phyloP scores from a whole-genome alignment of 2,329 filamentous ascomycete genomes.

The Cytospora piceae region DNA sequence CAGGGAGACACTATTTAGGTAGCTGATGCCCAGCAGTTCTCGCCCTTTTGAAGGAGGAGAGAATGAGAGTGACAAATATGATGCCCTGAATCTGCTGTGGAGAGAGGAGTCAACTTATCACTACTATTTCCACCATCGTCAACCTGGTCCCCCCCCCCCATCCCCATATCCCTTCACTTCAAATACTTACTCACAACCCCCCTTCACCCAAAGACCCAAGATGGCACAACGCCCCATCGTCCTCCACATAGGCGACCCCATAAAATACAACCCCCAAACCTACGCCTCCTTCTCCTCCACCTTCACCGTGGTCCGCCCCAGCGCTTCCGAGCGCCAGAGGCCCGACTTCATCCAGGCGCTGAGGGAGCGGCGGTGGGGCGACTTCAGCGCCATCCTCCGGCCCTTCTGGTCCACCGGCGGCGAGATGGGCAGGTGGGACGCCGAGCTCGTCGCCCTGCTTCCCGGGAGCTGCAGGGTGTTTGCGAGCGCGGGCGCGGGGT shows the following conservation, averaged over 20 bases:
- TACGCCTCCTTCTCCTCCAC: slow-evolving; percentile 47
- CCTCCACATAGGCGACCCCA: slow-evolving; percentile 73
- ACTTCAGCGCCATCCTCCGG: slow-evolving; percentile 56
- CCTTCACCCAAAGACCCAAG: neutral
- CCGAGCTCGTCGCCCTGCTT: slow-evolving; percentile 59
- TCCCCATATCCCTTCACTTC: neutral
- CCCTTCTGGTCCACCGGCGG: slow-evolving; percentile 65
- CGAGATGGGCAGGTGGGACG: slow-evolving; percentile 68
- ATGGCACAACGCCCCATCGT: slow-evolving; percentile 54
- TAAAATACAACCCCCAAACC: slow-evolving; percentile 53
- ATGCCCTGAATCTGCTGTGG: no score
- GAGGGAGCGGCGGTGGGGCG: slow-evolving; percentile 56
- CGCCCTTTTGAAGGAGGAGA: neutral
- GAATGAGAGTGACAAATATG: neutral
- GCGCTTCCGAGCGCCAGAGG: slow-evolving; percentile 53
- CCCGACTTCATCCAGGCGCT: slow-evolving; percentile 54
- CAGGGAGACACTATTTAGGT: no score
- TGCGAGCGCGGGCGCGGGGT: slow-evolving; percentile 67
- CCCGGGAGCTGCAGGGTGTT: slow-evolving; percentile 62
- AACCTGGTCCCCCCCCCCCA: no score
- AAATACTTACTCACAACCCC: neutral
- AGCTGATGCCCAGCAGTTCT: no score
- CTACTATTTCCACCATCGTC: no score
- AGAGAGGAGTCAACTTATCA: no score
- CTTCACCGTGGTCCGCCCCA: slow-evolving; percentile 57